A percentile compares a stretch with the other conserved stretches of the same genome.
Evolutionary conservation across 352 stramenopile genomes (phyloP).

Genomic region (Phytopythium litorale): DNA sequence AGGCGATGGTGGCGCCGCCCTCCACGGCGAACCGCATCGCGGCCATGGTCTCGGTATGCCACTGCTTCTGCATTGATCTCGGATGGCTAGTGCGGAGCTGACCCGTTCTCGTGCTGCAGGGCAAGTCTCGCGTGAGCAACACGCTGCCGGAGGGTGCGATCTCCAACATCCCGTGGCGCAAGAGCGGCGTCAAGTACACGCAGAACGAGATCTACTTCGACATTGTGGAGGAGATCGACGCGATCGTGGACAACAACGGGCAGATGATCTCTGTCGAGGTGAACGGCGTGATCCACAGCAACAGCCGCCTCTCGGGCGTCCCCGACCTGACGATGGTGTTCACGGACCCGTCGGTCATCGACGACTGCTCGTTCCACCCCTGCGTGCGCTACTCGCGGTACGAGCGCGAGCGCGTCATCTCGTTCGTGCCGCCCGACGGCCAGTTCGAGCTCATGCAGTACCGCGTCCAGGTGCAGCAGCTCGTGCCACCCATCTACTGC

Average conservation of each 20-base stretch:
- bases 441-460: slow-evolving; percentile 94
- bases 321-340: slow-evolving; percentile 97
- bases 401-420: slow-evolving; percentile 95
- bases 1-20: slow-evolving; percentile 95
- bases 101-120: slow-evolving; percentile 16
- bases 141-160: slow-evolving; percentile 90
- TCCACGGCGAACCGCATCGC: slow-evolving; percentile 91
- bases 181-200: slow-evolving; percentile 93
- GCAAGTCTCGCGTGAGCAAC: slow-evolving; percentile 90
- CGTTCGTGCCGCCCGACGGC: slow-evolving; percentile 97
- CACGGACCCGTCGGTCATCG: slow-evolving; percentile 94
- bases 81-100: neutral
- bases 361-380: slow-evolving; percentile 98
- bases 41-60: slow-evolving; percentile 69
- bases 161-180: slow-evolving; percentile 97
- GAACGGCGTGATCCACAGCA: slow-evolving; percentile 93
- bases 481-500: slow-evolving; percentile 86
- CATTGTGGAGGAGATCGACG: slow-evolving; percentile 97
- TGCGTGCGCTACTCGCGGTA: slow-evolving; percentile 97
- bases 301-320: slow-evolving; percentile 95
- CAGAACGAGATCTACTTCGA: slow-evolving; percentile 99
- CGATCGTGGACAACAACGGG: slow-evolving; percentile 92
- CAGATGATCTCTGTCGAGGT: slow-evolving; percentile 94
- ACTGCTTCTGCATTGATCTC: slow-evolving; percentile 1
- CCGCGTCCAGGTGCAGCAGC: slow-evolving; percentile 77